These are phyloP conservation scores for Hibiscus mutabilis DNA, from an alignment of 345 rosid genomes.

Conservation along the genomic window DNA sequence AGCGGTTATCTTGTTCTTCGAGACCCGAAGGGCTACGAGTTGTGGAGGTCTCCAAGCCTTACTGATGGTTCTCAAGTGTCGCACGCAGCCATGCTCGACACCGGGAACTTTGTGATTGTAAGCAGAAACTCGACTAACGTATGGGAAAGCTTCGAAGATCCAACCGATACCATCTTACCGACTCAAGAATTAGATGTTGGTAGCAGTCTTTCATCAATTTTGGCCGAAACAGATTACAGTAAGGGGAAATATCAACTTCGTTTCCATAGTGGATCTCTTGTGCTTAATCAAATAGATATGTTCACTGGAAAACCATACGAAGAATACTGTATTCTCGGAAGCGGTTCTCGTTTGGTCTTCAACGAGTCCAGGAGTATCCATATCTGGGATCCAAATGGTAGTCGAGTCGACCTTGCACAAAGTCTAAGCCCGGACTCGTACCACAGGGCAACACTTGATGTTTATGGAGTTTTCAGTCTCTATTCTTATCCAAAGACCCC, in stretches of 20 bases:
- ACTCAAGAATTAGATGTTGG: conserved; percentile 16
- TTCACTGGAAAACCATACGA: no score
- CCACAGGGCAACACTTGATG: no score
- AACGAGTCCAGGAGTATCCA: no score
- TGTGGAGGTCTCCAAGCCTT: not conserved
- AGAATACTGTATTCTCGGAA: no score
- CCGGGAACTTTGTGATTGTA: conserved; percentile 35
- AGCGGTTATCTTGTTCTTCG: not conserved
- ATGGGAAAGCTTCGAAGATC: conserved; percentile 26
- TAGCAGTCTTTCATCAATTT: not conserved
- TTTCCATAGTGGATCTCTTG: not conserved
- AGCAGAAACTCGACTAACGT: not conserved
- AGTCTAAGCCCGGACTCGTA: no score
- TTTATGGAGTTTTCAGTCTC: no score
- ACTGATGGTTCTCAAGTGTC: not conserved
- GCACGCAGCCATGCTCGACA: conserved; percentile 13
- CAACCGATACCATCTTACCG: conserved; percentile 35
- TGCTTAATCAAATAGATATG: no score
- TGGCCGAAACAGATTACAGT: not conserved
- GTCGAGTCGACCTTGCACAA: no score
- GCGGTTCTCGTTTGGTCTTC: no score
- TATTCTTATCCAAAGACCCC: no score
- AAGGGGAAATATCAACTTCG: conserved; percentile 9
- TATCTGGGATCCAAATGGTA: no score
- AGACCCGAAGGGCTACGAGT: not conserved